Evolutionary conservation across 2,329 filamentous ascomycete genomes (phyloP).

Genomic region (Stromatinia cepivora): DNA sequence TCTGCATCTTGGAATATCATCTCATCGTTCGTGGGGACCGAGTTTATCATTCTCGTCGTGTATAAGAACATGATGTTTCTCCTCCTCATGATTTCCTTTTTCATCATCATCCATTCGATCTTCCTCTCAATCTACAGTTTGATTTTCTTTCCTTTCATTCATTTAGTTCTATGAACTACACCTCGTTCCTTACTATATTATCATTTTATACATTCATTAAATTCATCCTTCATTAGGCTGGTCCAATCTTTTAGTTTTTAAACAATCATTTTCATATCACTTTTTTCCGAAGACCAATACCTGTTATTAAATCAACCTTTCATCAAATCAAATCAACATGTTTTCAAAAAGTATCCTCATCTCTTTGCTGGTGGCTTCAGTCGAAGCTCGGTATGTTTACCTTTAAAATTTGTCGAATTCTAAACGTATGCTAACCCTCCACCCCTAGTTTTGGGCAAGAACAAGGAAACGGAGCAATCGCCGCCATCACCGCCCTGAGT

Average conservation of each 20-base stretch:
- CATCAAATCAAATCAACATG: conserved; percentile 30
- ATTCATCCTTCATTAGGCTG: conserved; percentile 33
- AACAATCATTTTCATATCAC: not conserved
- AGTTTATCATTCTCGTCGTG: not conserved
- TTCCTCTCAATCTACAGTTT: conserved; percentile 19
- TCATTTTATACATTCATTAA: conserved; percentile 32
- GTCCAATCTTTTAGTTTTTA: conserved; percentile 32
- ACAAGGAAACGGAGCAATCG: conserved; percentile 50
- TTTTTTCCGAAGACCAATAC: conserved; percentile 6
- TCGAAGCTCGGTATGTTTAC: conserved; percentile 39
- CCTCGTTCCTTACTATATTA: not conserved
- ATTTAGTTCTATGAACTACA: conserved; percentile 40
- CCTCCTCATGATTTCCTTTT: not conserved
- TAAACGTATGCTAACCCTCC: not conserved
- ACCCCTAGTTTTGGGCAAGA: conserved; percentile 60
- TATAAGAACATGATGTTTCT: conserved; percentile 17
- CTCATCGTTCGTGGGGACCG: not conserved
- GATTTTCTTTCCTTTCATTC: conserved; percentile 32
- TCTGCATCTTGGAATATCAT: not conserved
- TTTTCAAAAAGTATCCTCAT: conserved; percentile 35
- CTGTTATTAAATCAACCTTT: conserved; percentile 19
- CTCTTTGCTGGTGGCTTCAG: conserved; percentile 32
- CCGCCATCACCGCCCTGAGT: conserved; percentile 54
- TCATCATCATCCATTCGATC: conserved; percentile 5
- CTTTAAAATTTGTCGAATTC: not conserved